Evolutionary conservation across 352 stramenopile species (phyloP), one percentile per base, ranked within the genome.

Genomic region (Albugo candida): DNA sequence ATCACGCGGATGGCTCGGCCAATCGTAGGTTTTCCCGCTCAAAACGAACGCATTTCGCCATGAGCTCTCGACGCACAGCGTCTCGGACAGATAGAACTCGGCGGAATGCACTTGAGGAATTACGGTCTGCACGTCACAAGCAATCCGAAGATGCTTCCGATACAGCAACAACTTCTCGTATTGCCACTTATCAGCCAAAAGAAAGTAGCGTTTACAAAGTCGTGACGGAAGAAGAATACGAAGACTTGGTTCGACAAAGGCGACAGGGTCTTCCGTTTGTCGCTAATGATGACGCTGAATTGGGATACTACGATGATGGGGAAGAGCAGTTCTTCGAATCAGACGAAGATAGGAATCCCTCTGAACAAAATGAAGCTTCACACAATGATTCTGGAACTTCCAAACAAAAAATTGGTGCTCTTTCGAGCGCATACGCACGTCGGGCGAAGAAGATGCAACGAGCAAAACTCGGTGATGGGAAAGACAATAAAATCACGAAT

Each of bases 281-380:
- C 4, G 75, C 83, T 48, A 85, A 92, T 53, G 79, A 92, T 21
- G 77, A 83, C 45, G 63, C 67, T 12, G 74, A 80, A 51, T 84
- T 89, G 62, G 79, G 79, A 13, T 92, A 92, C 55, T 91, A 80
- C 46, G 79, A 92, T 48, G 78, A 92, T 45, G 79, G 79, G 42
- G 79, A 92, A 46, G 79, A 92, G 47, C 72, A 86, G 63, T 89
- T 89, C 47, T 92, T 92, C 48, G 79, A 92, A 48, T 85, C 72
- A 14, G 75, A 91, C 47, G 54, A 63, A 3, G 74, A 89, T 47
- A 14, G 19, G 20, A 43, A 43, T 24, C 38, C 38, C 17, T 41
- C 46, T 1, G 51, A 64, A 17, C 55, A 65, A 14, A 65, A 73
- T n/a, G 63, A 72, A 13, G 68, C 67, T 11, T 65, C 67, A 36